phyloP scores from a whole-genome alignment of 2,329 filamentous ascomycete species.

The Fusarium luffae region DNA sequence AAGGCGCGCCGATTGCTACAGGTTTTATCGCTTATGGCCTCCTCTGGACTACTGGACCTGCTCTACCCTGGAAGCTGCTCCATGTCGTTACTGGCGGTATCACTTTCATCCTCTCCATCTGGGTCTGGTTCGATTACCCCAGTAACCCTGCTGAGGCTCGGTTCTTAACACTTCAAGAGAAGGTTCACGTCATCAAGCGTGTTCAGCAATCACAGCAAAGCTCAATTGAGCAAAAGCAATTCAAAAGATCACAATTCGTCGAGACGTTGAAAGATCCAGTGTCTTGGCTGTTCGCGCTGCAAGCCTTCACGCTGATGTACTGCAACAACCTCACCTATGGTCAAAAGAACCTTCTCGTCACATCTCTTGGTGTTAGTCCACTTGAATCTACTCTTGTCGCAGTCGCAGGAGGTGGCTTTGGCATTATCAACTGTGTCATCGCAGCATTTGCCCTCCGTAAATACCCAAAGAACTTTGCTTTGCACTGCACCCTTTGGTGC shows the following conservation, averaged over 20 bases:
- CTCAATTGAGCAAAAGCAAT: conserved; percentile 53
- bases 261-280: conserved; percentile 48
- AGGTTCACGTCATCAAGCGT: conserved; percentile 51
- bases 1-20: conserved; percentile 51
- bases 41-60: conserved; percentile 49
- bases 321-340: conserved; percentile 55
- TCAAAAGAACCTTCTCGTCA: conserved; percentile 53
- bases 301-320: conserved; percentile 50
- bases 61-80: conserved; percentile 53
- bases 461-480: conserved; percentile 49
- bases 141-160: conserved; percentile 53
- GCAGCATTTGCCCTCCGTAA: conserved; percentile 47
- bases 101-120: conserved; percentile 49
- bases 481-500: conserved; percentile 46
- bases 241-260: conserved; percentile 47
- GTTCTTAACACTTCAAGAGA: conserved; percentile 55
- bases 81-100: conserved; percentile 54
- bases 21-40: conserved; percentile 56
- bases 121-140: conserved; percentile 53
- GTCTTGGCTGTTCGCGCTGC: conserved; percentile 48
- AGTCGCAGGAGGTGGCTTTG: conserved; percentile 52
- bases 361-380: conserved; percentile 50
- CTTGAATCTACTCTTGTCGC: conserved; percentile 55
- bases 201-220: conserved; percentile 50
- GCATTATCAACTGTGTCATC: conserved; percentile 47